phyloP scores from a whole-genome alignment of 2,329 filamentous ascomycete genomes.

The Tolypocladium cylindrosporum region DNA sequence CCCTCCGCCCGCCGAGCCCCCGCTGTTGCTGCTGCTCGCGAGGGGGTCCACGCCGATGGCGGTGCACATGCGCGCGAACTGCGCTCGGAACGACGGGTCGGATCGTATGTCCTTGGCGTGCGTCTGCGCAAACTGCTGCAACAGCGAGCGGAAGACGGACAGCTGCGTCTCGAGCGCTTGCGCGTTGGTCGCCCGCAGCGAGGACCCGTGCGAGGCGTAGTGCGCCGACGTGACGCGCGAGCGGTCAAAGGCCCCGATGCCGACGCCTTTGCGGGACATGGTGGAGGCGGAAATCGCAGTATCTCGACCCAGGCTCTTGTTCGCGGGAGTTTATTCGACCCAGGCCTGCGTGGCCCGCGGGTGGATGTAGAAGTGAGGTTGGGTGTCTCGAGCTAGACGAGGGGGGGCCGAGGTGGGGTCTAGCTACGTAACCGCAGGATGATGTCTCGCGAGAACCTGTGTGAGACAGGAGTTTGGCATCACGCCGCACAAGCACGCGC shows the following conservation, averaged over 20 bases:
- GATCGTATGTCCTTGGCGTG: conserved; percentile 95
- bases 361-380: not conserved
- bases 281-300: not conserved
- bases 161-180: conserved; percentile 86
- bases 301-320: not conserved
- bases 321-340: not conserved
- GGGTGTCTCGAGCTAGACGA: not conserved
- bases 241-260: conserved; percentile 82
- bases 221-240: conserved; percentile 76
- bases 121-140: conserved; percentile 90
- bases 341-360: not conserved
- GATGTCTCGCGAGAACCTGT: not conserved
- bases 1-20: conserved; percentile 8
- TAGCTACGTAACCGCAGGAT: not conserved
- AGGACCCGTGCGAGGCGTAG: conserved; percentile 82
- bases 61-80: conserved; percentile 97
- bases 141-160: conserved; percentile 86
- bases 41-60: conserved; percentile 94
- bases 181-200: conserved; percentile 75
- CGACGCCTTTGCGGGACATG: conserved; percentile 74
- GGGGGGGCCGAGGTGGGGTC: not conserved
- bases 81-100: conserved; percentile 86
- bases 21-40: conserved; percentile 35
- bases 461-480: not conserved
- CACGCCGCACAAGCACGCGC: not conserved